Evolutionary conservation across 23 red algal genomes (phyloP), one percentile per base, ranked within the genome.

Genomic region (Gracilaria gracilis): DNA sequence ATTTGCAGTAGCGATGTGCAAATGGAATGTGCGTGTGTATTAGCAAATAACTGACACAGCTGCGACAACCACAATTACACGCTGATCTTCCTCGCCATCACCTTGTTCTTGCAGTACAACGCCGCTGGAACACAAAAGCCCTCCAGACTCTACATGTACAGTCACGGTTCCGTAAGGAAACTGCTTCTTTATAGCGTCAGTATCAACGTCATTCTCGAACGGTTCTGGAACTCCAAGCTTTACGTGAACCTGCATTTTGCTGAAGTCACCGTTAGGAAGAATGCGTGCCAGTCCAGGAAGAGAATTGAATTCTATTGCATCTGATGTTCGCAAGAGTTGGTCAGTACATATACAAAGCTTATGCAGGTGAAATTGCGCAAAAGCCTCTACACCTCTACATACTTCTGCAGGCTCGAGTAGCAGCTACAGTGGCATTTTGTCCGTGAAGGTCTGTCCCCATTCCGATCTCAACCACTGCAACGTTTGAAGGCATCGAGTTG

Each of bases 391-490:
- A 20, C 53, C 23, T 39, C 20, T 23, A 86, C 83, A 20, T 73
- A 91, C 88, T 82, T 82, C 88, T 34, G 66, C 93, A 95, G 0
- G 93, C 93, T 21, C 93, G 77, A 59, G 57, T 67, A 57, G 93
- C 93, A 21, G 93, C 93, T 46, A 70, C 57, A 9, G 78, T 89
- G 34, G 93, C 93, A 74, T 93, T 88, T 37, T 96, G 95, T 33
- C 95, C 95, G 48, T 96, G 95, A 39, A 96, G 72, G 39, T 96
- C 95, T n/a, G 74, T 83, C 12, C 95, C 95, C 62, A 72, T 79
- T 38, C 95, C 95, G 47, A 96, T 92, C 46, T 96, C 69, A 44
- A 75, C 69, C 69, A 75, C 69, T 25, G 65, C 15, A 36, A 70
- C 35, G 17, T 35, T 70, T 8, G 65, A 25, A 17, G 28, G 12